These are phyloP conservation scores for Diaporthe nobilis DNA, from an alignment of 2,329 filamentous ascomycete genomes.

Conservation along the genomic window DNA sequence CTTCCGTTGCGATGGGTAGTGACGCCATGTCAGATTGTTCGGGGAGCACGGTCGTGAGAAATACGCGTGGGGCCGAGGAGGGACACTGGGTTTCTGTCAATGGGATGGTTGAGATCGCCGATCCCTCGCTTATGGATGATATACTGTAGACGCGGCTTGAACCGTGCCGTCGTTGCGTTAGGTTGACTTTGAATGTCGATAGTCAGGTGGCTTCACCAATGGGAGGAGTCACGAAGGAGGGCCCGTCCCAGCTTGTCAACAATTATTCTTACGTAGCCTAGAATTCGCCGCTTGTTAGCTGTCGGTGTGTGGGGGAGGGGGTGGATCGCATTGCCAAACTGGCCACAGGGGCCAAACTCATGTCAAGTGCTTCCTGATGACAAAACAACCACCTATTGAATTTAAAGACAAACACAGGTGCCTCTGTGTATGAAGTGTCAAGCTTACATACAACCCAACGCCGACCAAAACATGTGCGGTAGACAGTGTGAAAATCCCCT, in stretches of 20 bases:
- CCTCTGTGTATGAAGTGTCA: neutral
- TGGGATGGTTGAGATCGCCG: slow-evolving; percentile 21
- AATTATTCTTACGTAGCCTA: slow-evolving; percentile 40
- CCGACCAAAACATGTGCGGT: neutral
- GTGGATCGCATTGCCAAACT: neutral
- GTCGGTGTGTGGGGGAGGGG: neutral
- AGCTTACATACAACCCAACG: neutral
- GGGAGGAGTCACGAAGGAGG: neutral
- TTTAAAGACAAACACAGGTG: neutral
- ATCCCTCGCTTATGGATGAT: slow-evolving; percentile 13
- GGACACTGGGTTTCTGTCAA: slow-evolving; percentile 26
- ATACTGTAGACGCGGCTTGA: neutral
- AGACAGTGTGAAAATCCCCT: neutral
- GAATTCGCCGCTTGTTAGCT: neutral
- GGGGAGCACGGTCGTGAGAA: slow-evolving; percentile 38
- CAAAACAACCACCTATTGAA: neutral
- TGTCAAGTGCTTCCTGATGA: neutral
- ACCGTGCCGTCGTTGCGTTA: neutral
- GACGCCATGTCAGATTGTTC: slow-evolving; percentile 41
- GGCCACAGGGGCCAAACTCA: neutral
- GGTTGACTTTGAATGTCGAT: neutral
- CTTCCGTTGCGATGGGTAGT: neutral
- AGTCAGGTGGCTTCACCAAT: no score
- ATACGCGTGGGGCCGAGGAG: neutral
- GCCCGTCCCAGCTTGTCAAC: neutral